Evolutionary conservation across 768 basidiomycete species (phyloP).

Genomic region (Macrolepiota dolichaula): DNA sequence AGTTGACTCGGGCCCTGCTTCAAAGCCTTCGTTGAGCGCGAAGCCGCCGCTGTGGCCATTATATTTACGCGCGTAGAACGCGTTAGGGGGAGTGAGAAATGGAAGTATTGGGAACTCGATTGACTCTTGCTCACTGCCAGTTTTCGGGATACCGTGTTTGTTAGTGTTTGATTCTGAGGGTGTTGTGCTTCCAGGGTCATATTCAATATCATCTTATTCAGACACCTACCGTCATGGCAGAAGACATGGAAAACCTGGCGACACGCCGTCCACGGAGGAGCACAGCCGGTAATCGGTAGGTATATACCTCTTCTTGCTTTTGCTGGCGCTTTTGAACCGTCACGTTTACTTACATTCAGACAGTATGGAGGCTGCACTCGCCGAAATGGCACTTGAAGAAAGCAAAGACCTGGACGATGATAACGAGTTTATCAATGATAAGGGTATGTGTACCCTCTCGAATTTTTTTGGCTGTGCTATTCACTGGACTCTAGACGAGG

Average conservation of each 20-base stretch:
- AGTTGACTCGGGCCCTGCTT: constrained; percentile 30
- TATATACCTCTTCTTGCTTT: not conserved
- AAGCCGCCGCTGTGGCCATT: constrained; percentile 9
- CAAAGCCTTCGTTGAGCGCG: constrained; percentile 7
- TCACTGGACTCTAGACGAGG: constrained; percentile 53
- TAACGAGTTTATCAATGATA: constrained; percentile 62
- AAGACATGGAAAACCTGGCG: constrained; percentile 38
- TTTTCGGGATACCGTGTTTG: constrained; percentile 9
- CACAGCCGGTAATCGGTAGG: constrained; percentile 77
- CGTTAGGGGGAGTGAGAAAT: not conserved
- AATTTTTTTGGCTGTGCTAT: constrained; percentile 13
- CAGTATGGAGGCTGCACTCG: constrained; percentile 78
- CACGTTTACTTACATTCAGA: constrained; percentile 9
- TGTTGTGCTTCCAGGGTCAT: not conserved
- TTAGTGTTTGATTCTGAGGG: constrained; percentile 3
- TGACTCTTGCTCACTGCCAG: not conserved
- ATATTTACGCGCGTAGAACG: not conserved
- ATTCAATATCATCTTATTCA: not conserved
- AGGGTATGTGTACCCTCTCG: constrained; percentile 40
- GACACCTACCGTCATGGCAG: not conserved
- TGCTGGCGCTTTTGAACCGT: not conserved
- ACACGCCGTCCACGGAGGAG: constrained; percentile 62
- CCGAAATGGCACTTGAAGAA: constrained; percentile 62
- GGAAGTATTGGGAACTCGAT: not conserved
- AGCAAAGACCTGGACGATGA: constrained; percentile 69